These are phyloP conservation scores for Sideroxylon spinosum DNA, from an alignment of 179 eudicot species.

Conservation along the genomic window DNA sequence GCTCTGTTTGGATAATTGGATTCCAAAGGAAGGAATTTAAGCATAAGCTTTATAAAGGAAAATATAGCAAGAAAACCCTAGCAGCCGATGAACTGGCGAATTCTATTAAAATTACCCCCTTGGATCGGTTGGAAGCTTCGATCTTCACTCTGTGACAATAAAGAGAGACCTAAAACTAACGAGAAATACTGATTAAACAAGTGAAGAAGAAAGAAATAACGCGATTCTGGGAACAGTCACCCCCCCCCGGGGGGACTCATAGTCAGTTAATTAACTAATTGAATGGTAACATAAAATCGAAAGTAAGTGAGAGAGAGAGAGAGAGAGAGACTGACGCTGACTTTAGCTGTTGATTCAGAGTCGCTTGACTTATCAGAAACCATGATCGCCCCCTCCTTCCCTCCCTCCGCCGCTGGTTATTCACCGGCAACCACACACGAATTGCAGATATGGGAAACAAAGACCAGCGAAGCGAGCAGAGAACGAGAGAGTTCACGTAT, in stretches of 20 bases:
- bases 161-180: neutral
- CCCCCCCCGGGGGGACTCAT: too few species aligned
- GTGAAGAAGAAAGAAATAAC: neutral
- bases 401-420: neutral
- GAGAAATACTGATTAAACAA: neutral
- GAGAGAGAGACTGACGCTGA: slow-evolving; percentile 29
- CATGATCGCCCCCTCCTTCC: slow-evolving; percentile 26
- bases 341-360: slow-evolving; percentile 24
- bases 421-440: too few species aligned
- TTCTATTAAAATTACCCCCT: neutral
- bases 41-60: neutral
- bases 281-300: neutral
- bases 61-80: slow-evolving; percentile 5
- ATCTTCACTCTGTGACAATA: neutral
- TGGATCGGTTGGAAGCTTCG: neutral
- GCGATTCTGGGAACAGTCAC: too few species aligned
- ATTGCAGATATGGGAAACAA: too few species aligned
- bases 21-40: too few species aligned
- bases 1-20: too few species aligned
- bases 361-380: slow-evolving; percentile 25
- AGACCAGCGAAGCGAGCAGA: too few species aligned
- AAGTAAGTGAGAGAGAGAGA: neutral
- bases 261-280: neutral
- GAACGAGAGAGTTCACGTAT: too few species aligned
- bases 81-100: neutral